A percentile compares a stretch with the other conserved stretches of the same genome.
Conservation (phyloP, 139 green algal genomes). For the Chlamydomonas sp. region DNA sequence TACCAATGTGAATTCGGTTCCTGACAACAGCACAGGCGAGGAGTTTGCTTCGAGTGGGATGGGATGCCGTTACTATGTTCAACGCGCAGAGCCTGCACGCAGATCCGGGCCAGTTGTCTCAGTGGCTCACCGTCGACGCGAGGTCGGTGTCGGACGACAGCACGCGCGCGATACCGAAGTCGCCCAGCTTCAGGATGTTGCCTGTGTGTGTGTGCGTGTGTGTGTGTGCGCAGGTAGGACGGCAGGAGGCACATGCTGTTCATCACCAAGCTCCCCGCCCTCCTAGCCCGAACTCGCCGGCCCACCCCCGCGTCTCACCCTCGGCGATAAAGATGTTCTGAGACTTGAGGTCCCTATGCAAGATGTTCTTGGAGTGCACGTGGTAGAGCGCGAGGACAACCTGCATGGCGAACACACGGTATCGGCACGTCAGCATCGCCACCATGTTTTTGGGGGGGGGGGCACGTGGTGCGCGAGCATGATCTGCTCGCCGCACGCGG, state of each 20-base stretch:
- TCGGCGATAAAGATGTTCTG: conserved; percentile 42
- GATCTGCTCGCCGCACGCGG: too few relatives aligned
- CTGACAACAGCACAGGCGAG: too few relatives aligned
- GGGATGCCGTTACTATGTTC: too few relatives aligned
- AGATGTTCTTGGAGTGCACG: conserved; percentile 49
- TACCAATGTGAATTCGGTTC: too few relatives aligned
- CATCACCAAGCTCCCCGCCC: neutral
- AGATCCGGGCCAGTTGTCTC: neutral
- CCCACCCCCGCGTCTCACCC: neutral
- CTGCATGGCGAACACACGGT: conserved; percentile 38
- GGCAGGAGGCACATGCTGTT: neutral
- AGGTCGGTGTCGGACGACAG: conserved; percentile 43
- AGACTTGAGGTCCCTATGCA: conserved; percentile 62
- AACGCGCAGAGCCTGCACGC: too few relatives aligned
- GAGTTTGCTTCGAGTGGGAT: too few relatives aligned
- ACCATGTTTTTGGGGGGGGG: too few relatives aligned
- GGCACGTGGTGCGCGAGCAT: too few relatives aligned
- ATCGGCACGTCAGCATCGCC: conserved; percentile 42
- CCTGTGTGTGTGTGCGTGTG: conserved; percentile 20
- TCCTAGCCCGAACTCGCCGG: too few relatives aligned
- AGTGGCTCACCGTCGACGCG: conserved; percentile 34
- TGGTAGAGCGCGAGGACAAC: conserved; percentile 32
- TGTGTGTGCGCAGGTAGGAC: too few relatives aligned
- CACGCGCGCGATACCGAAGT: conserved; percentile 59
- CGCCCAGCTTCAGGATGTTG: conserved; percentile 57